Conservation (phyloP, 2,329 filamentous ascomycete species). For the Phaeomoniella chlamydospora region DNA sequence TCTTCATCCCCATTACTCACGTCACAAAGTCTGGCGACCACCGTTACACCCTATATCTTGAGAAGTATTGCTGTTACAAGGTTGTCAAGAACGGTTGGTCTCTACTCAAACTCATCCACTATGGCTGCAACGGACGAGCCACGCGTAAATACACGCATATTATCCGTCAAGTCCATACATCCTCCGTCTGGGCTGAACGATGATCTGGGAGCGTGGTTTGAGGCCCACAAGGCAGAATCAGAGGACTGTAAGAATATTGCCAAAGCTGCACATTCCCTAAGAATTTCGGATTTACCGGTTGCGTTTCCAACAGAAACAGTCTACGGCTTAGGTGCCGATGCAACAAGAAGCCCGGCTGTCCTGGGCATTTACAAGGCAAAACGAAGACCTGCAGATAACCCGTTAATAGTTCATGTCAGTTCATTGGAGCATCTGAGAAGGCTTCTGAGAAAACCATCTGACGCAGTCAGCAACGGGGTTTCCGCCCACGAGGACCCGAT, state of each 20-base stretch:
- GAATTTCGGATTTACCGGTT: constrained; percentile 41
- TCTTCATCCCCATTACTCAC: background rate
- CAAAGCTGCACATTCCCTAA: background rate
- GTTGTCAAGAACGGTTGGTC: background rate
- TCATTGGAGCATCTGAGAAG: constrained; percentile 10
- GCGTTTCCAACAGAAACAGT: constrained; percentile 97
- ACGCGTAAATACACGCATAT: background rate
- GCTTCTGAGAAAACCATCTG: constrained; percentile 2
- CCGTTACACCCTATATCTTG: background rate
- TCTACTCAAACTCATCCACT: background rate
- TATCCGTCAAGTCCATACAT: background rate
- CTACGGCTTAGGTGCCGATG: constrained; percentile 92
- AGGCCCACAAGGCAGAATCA: background rate
- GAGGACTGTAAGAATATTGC: background rate
- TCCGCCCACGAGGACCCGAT: constrained; percentile 26
- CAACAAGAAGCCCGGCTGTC: constrained; percentile 70
- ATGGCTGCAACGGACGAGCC: background rate
- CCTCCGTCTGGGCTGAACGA: background rate
- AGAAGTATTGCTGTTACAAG: background rate
- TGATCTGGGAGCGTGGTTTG: background rate
- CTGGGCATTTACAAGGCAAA: constrained; percentile 88
- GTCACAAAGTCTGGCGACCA: background rate
- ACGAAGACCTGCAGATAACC: constrained; percentile 82
- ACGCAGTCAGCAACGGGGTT: constrained; percentile 11
- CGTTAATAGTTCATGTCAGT: constrained; percentile 74